Base-by-base conservation (phyloP, 176 grass and related monocot species). In the Elaeis guineensis region DNA sequence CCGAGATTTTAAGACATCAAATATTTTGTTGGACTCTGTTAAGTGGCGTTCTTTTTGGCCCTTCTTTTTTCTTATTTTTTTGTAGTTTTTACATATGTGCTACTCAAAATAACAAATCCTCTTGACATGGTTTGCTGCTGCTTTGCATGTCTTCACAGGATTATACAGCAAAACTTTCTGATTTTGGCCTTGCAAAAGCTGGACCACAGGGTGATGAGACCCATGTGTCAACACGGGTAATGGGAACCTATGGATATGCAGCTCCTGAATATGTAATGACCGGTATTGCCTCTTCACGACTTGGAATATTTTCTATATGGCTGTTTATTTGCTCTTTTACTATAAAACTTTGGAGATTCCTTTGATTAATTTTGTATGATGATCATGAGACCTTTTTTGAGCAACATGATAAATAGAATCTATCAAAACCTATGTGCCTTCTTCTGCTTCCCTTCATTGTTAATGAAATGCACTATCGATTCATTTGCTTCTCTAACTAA, bases 241-340 rank as follows among this genome's bases (percentile, higher is more conserved):
- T 98, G 93, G 93, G 93, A 72, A 98, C 93, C 69, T 98, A 86
- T 39, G 93, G 93, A 49, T 98, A 98, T 83, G 93, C 93, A 54
- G 93, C 93, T 16, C 93, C 93, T 26, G 93, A 98, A 89, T 98
- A 98, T 69, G 93, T 98, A 67, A 98, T 98, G 93, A 98, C 93
- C 5, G 93, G 93, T 98, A 83, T 24, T 12, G 56, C n/a, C 35
- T 49, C 70, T 73, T 17, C 8, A 61, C 62, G 7, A 59, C 16
- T 50, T 50, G 57, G 25, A 64, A 35, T 30, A 21, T 6, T 67
- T 20, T 49, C 30, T 19, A 49, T 44, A 12, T 49, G 15, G 4
- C 23, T 22, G 19, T 54, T n/a, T 6, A 51, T 35, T 66, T n/a
- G 3, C 44, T 55, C 50, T 30, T 44, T 44, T 44, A 14, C 11